A percentile compares a stretch with the other conserved stretches of the same genome.
These are phyloP conservation scores for Coemansia erecta DNA, from an alignment of 192 early-diverging fungal genomes.

Conservation along the genomic window DNA sequence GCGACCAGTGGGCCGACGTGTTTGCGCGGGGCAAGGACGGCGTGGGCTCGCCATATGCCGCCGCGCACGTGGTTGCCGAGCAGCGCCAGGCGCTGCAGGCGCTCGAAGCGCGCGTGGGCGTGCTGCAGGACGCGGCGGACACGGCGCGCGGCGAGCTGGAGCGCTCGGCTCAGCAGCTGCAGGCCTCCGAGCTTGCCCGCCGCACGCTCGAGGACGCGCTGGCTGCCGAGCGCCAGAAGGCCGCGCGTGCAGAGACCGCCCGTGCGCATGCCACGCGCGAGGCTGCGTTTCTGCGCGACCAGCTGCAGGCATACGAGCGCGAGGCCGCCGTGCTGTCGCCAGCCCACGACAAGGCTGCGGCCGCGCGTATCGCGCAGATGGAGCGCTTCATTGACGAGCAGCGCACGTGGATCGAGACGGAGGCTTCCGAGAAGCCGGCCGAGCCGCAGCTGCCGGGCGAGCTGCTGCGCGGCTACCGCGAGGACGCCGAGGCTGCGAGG, in stretches of 20 bases:
- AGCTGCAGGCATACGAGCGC: constrained; percentile 56
- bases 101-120: constrained; percentile 5
- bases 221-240: constrained; percentile 20
- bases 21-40: constrained; percentile 13
- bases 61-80: constrained; percentile 20
- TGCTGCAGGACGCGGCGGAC: constrained; percentile 9
- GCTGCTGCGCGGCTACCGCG: constrained; percentile 26
- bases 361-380: constrained; percentile 58
- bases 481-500: constrained; percentile 20
- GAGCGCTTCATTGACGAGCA: constrained; percentile 64
- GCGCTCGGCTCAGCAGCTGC: not conserved
- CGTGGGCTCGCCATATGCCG: constrained; percentile 26
- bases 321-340: constrained; percentile 48
- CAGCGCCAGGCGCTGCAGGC: constrained; percentile 17
- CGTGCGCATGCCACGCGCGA: constrained; percentile 61
- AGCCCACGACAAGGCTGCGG: constrained; percentile 59
- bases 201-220: constrained; percentile 13
- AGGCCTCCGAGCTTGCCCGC: not conserved
- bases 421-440: too few species aligned
- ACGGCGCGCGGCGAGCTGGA: not conserved
- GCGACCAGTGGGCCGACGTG: constrained; percentile 48
- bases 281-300: constrained; percentile 61
- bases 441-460: not conserved
- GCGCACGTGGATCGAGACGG: constrained; percentile 29
- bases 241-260: constrained; percentile 46